Percentiles rank a stretch among this genome's conserved stretches.
Evolutionary conservation across 23 red algal species (phyloP).

Genomic region (Chondrus crispus): DNA sequence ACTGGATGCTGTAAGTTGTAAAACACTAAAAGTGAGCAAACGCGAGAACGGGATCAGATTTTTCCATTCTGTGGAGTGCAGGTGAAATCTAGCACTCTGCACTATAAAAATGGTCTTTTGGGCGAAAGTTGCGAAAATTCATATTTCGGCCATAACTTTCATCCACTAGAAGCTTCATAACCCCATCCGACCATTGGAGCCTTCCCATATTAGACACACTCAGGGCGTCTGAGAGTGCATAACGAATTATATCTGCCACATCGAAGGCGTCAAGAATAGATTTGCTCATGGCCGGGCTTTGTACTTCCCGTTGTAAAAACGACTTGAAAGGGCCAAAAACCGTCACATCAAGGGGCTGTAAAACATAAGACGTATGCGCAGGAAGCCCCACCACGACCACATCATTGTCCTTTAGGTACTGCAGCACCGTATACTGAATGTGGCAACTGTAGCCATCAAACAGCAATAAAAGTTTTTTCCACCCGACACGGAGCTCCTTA

Average conservation of each 20-base stretch:
- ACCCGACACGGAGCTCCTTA: neutral
- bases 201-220: too few species aligned
- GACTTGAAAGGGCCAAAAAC: neutral
- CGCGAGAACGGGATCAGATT: too few species aligned
- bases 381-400: neutral
- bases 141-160: too few species aligned
- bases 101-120: too few species aligned
- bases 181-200: too few species aligned
- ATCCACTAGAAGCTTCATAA: too few species aligned
- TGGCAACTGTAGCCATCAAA: neutral
- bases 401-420: neutral
- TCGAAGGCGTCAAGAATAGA: neutral
- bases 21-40: too few species aligned
- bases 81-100: too few species aligned
- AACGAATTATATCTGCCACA: neutral
- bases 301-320: neutral
- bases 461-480: neutral
- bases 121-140: too few species aligned
- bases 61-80: too few species aligned
- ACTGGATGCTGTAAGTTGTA: too few species aligned
- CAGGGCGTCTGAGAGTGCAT: too few species aligned
- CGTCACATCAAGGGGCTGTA: neutral
- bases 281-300: neutral
- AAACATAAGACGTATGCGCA: neutral
- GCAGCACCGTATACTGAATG: neutral